Conservation (phyloP, 2,329 filamentous ascomycete species). For the Fusarium nematophilum region DNA sequence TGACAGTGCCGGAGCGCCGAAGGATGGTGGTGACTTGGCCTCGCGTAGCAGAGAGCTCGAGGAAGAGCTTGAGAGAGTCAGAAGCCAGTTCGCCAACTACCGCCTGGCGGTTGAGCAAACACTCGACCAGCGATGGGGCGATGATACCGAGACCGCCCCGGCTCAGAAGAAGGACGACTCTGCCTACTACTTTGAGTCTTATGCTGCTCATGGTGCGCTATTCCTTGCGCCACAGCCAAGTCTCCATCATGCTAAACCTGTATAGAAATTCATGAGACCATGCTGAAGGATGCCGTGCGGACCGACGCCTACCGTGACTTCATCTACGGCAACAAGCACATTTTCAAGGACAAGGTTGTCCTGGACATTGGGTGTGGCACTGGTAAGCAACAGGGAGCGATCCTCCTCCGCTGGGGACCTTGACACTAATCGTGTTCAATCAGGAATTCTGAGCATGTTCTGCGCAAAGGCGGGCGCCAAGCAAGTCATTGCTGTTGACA, state of each 20-base stretch:
- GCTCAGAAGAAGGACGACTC: slow-evolving; percentile 48
- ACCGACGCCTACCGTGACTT: slow-evolving; percentile 96
- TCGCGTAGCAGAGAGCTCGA: slow-evolving; percentile 68
- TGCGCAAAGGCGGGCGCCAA: slow-evolving; percentile 90
- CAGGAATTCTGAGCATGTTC: slow-evolving; percentile 92
- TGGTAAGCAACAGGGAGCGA: slow-evolving; percentile 52
- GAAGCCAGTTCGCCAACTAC: slow-evolving; percentile 73
- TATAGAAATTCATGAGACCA: slow-evolving; percentile 89
- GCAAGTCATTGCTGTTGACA: slow-evolving; percentile 90
- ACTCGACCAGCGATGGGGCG: slow-evolving; percentile 72
- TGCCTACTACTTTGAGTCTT: slow-evolving; percentile 70
- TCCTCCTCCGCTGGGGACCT: neutral
- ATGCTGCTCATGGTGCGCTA: slow-evolving; percentile 67
- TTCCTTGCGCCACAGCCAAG: neutral
- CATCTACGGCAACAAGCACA: slow-evolving; percentile 88
- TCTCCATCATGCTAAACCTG: slow-evolving; percentile 5
- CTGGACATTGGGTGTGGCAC: slow-evolving; percentile 91
- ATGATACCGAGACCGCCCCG: slow-evolving; percentile 58
- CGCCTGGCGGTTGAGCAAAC: slow-evolving; percentile 73
- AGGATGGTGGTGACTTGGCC: slow-evolving; percentile 46
- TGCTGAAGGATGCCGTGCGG: slow-evolving; percentile 90
- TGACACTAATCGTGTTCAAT: neutral
- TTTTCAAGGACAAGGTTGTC: slow-evolving; percentile 88
- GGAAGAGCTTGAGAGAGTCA: slow-evolving; percentile 69
- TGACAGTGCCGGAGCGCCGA: slow-evolving; percentile 56